These are phyloP conservation scores for Margaritispora aquatica DNA, from an alignment of 495 filamentous ascomycete genomes.

Conservation along the genomic window DNA sequence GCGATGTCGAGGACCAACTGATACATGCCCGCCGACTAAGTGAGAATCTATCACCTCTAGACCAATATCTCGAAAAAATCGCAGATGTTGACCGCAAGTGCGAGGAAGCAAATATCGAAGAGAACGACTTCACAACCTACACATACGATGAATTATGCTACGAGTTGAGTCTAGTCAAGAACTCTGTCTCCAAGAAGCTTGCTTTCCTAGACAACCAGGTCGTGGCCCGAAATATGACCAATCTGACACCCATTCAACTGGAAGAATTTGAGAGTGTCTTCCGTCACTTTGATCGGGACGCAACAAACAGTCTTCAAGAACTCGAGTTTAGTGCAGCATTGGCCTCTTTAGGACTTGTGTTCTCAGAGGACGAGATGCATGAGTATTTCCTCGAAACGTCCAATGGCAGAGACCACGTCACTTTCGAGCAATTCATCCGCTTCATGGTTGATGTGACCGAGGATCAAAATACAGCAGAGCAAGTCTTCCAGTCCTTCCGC, in stretches of 20 bases:
- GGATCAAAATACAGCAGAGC: constrained; percentile 96
- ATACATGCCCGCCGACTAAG: constrained; percentile 75
- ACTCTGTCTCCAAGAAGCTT: constrained; percentile 89
- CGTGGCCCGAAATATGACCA: constrained; percentile 97
- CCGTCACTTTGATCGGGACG: constrained; percentile 93
- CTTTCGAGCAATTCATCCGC: constrained; percentile 96
- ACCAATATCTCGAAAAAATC: constrained; percentile 80
- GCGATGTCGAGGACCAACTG: constrained; percentile 91
- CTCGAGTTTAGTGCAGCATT: constrained; percentile 93
- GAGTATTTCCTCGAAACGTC: constrained; percentile 80
- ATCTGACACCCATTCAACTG: constrained; percentile 93
- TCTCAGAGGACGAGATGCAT: constrained; percentile 95
- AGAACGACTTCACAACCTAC: constrained; percentile 98
- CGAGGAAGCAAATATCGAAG: constrained; percentile 93
- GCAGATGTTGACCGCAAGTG: constrained; percentile 79
- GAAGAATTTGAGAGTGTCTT: constrained; percentile 98
- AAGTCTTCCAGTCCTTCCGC: constrained; percentile 93
- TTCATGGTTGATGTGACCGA: constrained; percentile 99
- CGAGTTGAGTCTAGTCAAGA: constrained; percentile 84
- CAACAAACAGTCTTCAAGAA: constrained; percentile 83
- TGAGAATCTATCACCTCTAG: constrained; percentile 76
- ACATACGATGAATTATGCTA: constrained; percentile 94
- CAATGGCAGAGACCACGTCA: constrained; percentile 65
- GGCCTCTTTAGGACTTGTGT: constrained; percentile 87
- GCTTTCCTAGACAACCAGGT: constrained; percentile 94